Percentiles rank a stretch among this genome's conserved stretches.
Evolutionary conservation across 176 grass and related monocot species (phyloP).

Genomic region (Oryza officinalis): DNA sequence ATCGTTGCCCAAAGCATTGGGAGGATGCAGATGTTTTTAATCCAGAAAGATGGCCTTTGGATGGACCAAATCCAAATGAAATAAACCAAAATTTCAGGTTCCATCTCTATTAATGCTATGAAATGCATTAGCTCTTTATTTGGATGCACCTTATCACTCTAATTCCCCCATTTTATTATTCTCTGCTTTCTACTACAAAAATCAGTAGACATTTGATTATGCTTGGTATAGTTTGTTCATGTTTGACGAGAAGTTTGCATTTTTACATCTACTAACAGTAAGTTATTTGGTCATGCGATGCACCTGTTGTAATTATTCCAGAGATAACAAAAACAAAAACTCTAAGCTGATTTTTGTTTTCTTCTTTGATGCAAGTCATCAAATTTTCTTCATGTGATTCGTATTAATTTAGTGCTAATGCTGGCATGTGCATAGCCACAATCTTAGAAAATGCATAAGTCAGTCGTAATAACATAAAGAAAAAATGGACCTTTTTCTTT

Average conservation of each 20-base stretch:
- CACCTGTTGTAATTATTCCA: neutral
- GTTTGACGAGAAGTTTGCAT: neutral
- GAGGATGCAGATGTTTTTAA: slow-evolving; percentile 90
- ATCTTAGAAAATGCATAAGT: neutral
- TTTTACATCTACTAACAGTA: slow-evolving; percentile 11
- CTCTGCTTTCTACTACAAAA: slow-evolving; percentile 22
- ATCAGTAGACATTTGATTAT: neutral
- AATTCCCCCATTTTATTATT: neutral
- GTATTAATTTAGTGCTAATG: neutral
- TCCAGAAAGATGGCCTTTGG: slow-evolving; percentile 95
- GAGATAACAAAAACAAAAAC: slow-evolving; percentile 10
- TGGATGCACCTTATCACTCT: neutral
- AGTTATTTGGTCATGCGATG: neutral
- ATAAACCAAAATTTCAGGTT: slow-evolving; percentile 98
- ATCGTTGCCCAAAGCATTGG: slow-evolving; percentile 85
- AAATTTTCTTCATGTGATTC: neutral
- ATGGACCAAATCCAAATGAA: slow-evolving; percentile 94
- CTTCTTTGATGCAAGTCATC: neutral
- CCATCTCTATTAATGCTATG: slow-evolving; percentile 6
- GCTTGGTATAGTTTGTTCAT: neutral
- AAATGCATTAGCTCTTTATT: slow-evolving; percentile 23
- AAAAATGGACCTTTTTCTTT: neutral
- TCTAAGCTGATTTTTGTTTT: slow-evolving; percentile 14
- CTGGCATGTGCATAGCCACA: neutral
- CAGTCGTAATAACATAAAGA: neutral